phyloP scores from a whole-genome alignment of 495 filamentous ascomycete genomes.

The Tuber calosporum region DNA sequence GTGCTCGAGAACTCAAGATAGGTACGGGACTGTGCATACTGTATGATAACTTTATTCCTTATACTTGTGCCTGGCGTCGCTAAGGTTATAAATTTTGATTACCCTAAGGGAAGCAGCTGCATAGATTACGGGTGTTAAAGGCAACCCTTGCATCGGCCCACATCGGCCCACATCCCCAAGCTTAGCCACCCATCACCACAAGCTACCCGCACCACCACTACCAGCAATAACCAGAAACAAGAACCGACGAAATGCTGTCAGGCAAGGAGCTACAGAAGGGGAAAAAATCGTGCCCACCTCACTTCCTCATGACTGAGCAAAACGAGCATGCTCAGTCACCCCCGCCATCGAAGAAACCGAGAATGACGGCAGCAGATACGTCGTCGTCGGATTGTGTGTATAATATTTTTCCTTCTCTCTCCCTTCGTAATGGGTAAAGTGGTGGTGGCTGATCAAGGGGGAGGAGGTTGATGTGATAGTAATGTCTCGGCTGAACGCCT shows the following conservation, averaged over 20 bases:
- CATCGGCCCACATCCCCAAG: neutral
- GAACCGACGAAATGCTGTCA: neutral
- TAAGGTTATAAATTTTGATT: too few relatives aligned
- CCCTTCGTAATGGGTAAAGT: neutral
- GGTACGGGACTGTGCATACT: neutral
- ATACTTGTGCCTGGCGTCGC: neutral
- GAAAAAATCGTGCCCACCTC: neutral
- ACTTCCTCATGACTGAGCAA: neutral
- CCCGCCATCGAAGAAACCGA: conserved; percentile 21
- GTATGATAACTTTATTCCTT: neutral
- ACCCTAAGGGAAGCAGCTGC: neutral
- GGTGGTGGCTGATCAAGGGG: neutral
- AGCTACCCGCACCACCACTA: neutral
- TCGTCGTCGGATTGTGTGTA: conserved; percentile 26
- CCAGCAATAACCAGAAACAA: neutral
- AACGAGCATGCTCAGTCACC: conserved; percentile 6
- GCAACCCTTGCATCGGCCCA: neutral
- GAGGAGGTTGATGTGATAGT: conserved; percentile 11
- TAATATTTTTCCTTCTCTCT: neutral
- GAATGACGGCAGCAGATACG: conserved; percentile 16
- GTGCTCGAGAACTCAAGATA: neutral
- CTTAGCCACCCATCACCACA: neutral
- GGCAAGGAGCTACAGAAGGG: neutral
- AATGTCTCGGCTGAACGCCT: conserved; percentile 24
- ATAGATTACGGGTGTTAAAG: neutral